A percentile compares a stretch with the other conserved stretches of the same genome.
These are phyloP conservation scores for Danielia oregonensis DNA, from an alignment of 805 yeast species.

Conservation along the genomic window DNA sequence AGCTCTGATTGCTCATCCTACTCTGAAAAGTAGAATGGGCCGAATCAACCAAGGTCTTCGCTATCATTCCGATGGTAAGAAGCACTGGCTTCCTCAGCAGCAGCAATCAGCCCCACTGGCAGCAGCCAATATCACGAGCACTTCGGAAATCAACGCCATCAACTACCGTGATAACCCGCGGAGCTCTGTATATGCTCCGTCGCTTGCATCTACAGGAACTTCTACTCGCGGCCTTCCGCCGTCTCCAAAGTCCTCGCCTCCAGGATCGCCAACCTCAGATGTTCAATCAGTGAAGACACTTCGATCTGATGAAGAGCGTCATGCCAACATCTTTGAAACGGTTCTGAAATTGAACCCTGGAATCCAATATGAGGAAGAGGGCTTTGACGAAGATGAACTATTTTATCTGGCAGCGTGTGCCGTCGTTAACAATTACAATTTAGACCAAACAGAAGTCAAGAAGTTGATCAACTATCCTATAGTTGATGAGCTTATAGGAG, in stretches of 20 bases:
- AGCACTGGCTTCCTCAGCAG: constrained; percentile 65
- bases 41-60: constrained; percentile 81
- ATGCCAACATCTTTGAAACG: background rate
- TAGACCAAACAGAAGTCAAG: constrained; percentile 32
- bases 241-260: constrained; percentile 24
- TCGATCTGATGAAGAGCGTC: constrained; percentile 1
- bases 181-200: constrained; percentile 19
- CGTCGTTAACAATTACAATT: constrained; percentile 18
- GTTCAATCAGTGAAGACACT: background rate
- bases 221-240: constrained; percentile 29
- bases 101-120: constrained; percentile 3
- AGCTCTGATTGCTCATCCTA: constrained; percentile 63
- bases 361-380: constrained; percentile 30
- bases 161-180: constrained; percentile 4
- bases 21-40: constrained; percentile 58
- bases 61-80: constrained; percentile 73
- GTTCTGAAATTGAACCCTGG: constrained; percentile 9
- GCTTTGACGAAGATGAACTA: constrained; percentile 36
- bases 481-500: constrained; percentile 37
- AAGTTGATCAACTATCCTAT: constrained; percentile 39
- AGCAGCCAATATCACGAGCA: constrained; percentile 18
- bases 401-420: constrained; percentile 28
- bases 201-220: constrained; percentile 27
- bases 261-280: constrained; percentile 14
- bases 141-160: constrained; percentile 25